A percentile compares a stretch with the other conserved stretches of the same genome.
Evolutionary conservation across 2,329 filamentous ascomycete genomes (phyloP).

Genomic region (Aspergillus sp.): DNA sequence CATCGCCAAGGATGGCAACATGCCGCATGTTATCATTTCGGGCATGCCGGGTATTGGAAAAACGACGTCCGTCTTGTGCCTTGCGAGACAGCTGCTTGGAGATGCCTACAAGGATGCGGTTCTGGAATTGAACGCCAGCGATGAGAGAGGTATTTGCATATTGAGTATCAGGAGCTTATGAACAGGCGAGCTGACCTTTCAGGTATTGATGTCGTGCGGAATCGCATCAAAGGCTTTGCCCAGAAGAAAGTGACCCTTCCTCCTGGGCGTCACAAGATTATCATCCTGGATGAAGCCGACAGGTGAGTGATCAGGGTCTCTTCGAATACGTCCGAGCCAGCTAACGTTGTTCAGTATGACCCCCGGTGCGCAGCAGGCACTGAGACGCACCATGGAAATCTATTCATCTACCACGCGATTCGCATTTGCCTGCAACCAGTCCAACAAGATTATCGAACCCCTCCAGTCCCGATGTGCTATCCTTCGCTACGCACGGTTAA

Average conservation of each 20-base stretch:
- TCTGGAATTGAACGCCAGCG: conserved; percentile 91
- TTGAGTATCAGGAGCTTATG: no score
- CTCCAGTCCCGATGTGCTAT: conserved; percentile 96
- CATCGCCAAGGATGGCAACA: conserved; percentile 97
- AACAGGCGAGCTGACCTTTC: not conserved
- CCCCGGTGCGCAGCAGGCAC: conserved; percentile 88
- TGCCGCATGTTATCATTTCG: conserved; percentile 99
- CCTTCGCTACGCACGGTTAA: conserved; percentile 86
- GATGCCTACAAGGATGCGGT: conserved; percentile 97
- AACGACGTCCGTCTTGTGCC: conserved; percentile 90
- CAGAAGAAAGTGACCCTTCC: conserved; percentile 98
- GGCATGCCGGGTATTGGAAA: conserved; percentile 99
- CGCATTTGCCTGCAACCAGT: conserved; percentile 97
- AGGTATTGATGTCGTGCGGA: conserved; percentile 96
- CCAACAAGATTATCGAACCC: conserved; percentile 99
- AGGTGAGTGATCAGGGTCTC: conserved; percentile 55
- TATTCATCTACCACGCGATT: conserved; percentile 96
- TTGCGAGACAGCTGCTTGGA: conserved; percentile 86
- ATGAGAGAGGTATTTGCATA: conserved; percentile 69
- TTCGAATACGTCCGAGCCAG: no score
- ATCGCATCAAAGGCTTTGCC: conserved; percentile 96
- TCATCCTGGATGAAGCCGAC: conserved; percentile 97
- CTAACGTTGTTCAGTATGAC: conserved; percentile 68
- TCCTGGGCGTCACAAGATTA: conserved; percentile 85
- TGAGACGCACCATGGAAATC: conserved; percentile 97